Evolutionary conservation across 148 eudicot species (phyloP).

Genomic region (Pharnaceum exiguum): DNA sequence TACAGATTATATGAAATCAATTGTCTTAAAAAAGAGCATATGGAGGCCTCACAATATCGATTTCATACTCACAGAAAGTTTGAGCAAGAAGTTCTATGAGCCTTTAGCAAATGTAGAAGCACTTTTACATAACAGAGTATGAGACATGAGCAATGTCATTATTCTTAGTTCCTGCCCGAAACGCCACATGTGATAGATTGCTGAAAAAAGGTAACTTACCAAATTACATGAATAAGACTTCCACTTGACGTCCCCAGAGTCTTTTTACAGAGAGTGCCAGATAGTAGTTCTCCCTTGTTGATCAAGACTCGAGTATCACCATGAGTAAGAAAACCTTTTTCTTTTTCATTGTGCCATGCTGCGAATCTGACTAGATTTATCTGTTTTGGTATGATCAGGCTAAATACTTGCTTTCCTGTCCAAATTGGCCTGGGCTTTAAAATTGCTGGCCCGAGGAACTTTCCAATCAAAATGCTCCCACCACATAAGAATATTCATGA

Average conservation of each 20-base stretch:
- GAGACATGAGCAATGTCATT: no score
- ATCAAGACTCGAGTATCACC: constrained; percentile 93
- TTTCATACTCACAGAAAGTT: no score
- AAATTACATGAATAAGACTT: constrained; percentile 95
- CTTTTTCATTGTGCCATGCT: constrained; percentile 87
- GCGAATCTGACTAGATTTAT: constrained; percentile 83
- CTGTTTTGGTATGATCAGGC: constrained; percentile 96
- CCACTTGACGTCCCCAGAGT: constrained; percentile 88
- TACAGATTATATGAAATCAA: no score
- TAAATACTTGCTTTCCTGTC: constrained; percentile 99
- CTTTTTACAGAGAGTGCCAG: constrained; percentile 96
- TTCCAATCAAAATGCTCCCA: constrained; percentile 99
- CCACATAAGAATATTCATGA: constrained; percentile 99
- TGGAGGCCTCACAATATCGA: no score
- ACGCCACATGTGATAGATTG: no score
- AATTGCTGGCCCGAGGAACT: constrained; percentile 90
- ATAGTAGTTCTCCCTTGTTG: constrained; percentile 84
- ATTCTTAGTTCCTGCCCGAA: no score
- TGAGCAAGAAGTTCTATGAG: no score
- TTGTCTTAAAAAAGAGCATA: no score
- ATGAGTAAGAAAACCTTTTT: constrained; percentile 78
- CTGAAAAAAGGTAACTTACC: constrained; percentile 39
- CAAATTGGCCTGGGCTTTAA: constrained; percentile 97
- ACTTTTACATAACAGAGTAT: no score
- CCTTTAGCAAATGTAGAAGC: no score